Conservation (phyloP, 345 rosid genomes). For the Populus tremula region DNA sequence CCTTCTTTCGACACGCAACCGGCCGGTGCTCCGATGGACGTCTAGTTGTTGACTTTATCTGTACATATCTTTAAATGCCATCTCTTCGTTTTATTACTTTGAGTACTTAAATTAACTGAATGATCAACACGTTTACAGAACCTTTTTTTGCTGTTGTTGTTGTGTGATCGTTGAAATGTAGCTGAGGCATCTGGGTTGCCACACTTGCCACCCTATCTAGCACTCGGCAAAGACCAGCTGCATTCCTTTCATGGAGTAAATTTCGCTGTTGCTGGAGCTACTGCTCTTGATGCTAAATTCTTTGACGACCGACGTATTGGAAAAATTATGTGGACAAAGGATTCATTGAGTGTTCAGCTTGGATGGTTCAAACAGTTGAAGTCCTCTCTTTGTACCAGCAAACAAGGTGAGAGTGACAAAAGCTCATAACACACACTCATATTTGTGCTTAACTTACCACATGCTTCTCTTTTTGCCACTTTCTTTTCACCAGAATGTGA, state of each 20-base stretch:
- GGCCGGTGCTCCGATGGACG: constrained; percentile 77
- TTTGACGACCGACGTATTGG: constrained; percentile 34
- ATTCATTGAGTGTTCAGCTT: constrained; percentile 50
- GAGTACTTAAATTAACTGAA: too few species aligned
- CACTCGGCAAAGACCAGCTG: constrained; percentile 18
- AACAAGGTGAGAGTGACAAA: constrained; percentile 34
- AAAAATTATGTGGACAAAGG: constrained; percentile 39
- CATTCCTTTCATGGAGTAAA: constrained; percentile 36
- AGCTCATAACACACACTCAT: background rate
- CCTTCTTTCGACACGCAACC: constrained; percentile 55
- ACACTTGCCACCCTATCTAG: constrained; percentile 48
- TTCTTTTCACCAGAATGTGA: constrained; percentile 37
- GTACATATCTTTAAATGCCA: constrained; percentile 16
- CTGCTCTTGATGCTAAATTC: constrained; percentile 46
- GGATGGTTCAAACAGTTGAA: constrained; percentile 64
- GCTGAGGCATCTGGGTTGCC: constrained; percentile 65
- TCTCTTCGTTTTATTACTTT: too few species aligned
- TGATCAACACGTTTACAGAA: too few species aligned
- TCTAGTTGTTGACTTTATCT: constrained; percentile 66
- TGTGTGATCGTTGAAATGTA: constrained; percentile 15
- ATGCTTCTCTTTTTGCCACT: background rate
- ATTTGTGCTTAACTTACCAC: background rate
- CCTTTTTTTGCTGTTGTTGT: background rate
- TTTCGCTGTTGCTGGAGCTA: constrained; percentile 75
- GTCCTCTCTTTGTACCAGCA: constrained; percentile 44